A percentile compares a stretch with the other conserved stretches of the same genome.
Evolutionary conservation across 2,329 filamentous ascomycete species (phyloP).

Genomic region (Cryphonectria japonica): DNA sequence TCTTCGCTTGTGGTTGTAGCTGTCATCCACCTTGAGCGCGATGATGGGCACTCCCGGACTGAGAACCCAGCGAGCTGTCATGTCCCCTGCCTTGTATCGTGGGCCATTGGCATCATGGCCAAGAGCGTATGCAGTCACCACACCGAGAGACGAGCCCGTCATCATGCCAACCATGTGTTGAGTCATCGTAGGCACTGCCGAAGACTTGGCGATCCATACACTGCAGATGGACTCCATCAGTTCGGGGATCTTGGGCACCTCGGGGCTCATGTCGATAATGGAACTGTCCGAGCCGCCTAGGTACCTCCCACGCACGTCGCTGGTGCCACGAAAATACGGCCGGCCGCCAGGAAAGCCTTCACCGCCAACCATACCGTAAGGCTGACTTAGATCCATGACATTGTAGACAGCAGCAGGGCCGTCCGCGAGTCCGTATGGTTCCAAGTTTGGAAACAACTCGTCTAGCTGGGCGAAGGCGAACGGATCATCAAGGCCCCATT

Average conservation of each 20-base stretch:
- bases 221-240: conserved; percentile 73
- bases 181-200: conserved; percentile 70
- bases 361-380: conserved; percentile 80
- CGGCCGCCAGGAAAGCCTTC: conserved; percentile 86
- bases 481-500: conserved; percentile 79
- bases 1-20: conserved; percentile 73
- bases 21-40: conserved; percentile 80
- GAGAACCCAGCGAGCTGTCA: conserved; percentile 87
- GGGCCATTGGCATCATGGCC: conserved; percentile 62
- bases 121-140: conserved; percentile 81
- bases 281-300: conserved; percentile 62
- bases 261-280: conserved; percentile 65
- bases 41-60: conserved; percentile 93
- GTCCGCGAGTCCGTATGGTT: conserved; percentile 76
- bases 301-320: conserved; percentile 78
- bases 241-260: conserved; percentile 76
- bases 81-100: conserved; percentile 71
- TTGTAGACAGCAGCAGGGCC: conserved; percentile 82
- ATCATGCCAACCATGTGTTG: conserved; percentile 81
- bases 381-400: conserved; percentile 87
- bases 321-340: conserved; percentile 73
- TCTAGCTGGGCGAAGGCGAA: conserved; percentile 77
- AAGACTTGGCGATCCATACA: conserved; percentile 89
- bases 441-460: conserved; percentile 73
- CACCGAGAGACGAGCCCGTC: conserved; percentile 79